Percentiles rank a stretch among this genome's conserved stretches.
Evolutionary conservation across 1,139 yeast species (phyloP).

Genomic region (Sugiyamaella grinbergsii): DNA sequence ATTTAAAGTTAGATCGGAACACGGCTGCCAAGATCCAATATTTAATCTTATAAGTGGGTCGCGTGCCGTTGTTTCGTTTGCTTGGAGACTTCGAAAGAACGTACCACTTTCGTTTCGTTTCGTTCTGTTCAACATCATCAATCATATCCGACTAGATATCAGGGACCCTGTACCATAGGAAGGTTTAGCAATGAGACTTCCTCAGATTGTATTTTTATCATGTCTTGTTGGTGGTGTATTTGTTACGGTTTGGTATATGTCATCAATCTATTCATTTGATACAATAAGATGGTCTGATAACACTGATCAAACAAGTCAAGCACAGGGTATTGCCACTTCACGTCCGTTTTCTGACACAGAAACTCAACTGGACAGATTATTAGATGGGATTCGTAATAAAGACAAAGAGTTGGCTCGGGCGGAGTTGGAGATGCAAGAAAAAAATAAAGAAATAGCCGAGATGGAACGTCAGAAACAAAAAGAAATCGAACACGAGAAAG

Average conservation of each 20-base stretch:
- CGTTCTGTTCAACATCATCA: background rate
- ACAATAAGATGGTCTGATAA: background rate
- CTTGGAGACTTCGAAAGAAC: too few relatives aligned
- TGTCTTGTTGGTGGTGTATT: conserved; percentile 1
- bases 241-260: conserved; percentile 6
- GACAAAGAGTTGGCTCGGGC: conserved; percentile 4
- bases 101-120: too few relatives aligned
- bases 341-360: conserved; percentile 3
- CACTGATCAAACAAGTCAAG: too few relatives aligned
- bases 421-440: conserved; percentile 1
- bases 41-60: too few relatives aligned
- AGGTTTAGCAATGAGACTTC: conserved; percentile 15
- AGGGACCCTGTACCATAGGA: too few relatives aligned
- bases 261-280: conserved; percentile 1
- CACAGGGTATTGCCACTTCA: too few relatives aligned
- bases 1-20: too few relatives aligned
- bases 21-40: too few relatives aligned
- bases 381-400: conserved; percentile 6
- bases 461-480: conserved; percentile 4
- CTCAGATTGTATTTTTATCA: conserved; percentile 3
- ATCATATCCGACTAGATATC: too few relatives aligned
- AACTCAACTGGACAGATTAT: conserved; percentile 7
- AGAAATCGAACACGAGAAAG: background rate
- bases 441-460: conserved; percentile 1
- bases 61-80: too few relatives aligned